These are phyloP conservation scores for Candida ascalaphidarum DNA, from an alignment of 805 yeast genomes.

Conservation along the genomic window DNA sequence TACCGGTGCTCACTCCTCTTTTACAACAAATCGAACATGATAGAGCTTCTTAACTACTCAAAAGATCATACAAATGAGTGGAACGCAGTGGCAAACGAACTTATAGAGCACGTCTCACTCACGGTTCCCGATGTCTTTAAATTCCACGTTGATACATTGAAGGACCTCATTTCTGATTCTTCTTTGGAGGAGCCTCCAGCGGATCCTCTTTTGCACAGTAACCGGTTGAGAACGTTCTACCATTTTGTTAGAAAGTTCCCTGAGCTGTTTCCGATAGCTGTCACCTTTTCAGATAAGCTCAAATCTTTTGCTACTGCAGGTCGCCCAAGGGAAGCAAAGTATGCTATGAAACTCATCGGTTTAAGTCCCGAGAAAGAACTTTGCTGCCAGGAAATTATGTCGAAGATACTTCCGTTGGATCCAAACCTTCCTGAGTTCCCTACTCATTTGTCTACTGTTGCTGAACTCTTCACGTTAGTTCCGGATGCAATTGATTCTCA, in stretches of 20 bases:
- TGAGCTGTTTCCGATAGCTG: conserved; percentile 37
- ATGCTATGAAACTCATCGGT: conserved; percentile 51
- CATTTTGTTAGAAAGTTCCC: conserved; percentile 48
- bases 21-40: conserved; percentile 59
- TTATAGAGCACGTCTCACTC: conserved; percentile 51
- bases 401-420: conserved; percentile 43
- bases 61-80: conserved; percentile 23
- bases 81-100: conserved; percentile 35
- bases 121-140: conserved; percentile 58
- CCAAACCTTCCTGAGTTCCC: conserved; percentile 29
- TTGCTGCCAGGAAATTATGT: conserved; percentile 29
- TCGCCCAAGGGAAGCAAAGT: conserved; percentile 52
- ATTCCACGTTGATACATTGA: conserved; percentile 46
- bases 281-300: conserved; percentile 36
- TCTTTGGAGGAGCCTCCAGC: neutral
- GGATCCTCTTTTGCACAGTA: conserved; percentile 2
- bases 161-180: conserved; percentile 23
- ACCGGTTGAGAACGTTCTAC: conserved; percentile 50
- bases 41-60: conserved; percentile 40
- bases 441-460: conserved; percentile 50
- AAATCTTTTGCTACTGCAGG: conserved; percentile 42
- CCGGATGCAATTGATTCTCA: conserved; percentile 42
- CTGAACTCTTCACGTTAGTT: conserved; percentile 46
- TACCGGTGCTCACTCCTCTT: conserved; percentile 54
- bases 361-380: conserved; percentile 36